Evolutionary conservation across 768 basidiomycete species (phyloP), one percentile per base, ranked within the genome.

Genomic region (Agrocybe pediades): DNA sequence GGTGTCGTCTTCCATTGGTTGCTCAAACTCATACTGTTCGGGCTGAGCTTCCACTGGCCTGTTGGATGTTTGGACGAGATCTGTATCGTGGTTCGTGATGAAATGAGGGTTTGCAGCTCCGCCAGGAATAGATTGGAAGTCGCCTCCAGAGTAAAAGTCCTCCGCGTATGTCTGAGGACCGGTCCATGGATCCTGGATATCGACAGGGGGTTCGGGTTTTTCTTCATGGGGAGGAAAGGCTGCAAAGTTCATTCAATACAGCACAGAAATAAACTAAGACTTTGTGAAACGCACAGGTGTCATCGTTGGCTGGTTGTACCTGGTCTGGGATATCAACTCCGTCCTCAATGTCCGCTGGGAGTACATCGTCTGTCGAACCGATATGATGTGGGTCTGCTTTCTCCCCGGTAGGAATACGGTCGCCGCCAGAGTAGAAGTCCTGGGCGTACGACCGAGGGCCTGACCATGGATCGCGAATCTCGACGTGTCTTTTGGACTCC

Each of bases 101-200:
- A 15, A 36, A 36, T 36, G 33, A 36, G 33, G 33, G n/a, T 36
- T 36, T 15, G 33, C 13, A 5, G n/a, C 11, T 36, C 33, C 33
- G 11, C 49, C 56, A 13, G 49, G 61, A 17, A 46, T n/a, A 9
- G 27, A 41, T 19, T 55, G 57, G 13, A 56, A 57, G 46, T 68
- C 65, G n/a, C 71, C 71, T 19, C 66, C 64, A 21, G 71, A 60
- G 52, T 71, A 74, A 36, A 65, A 73, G 53, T 74, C 74, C 59
- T 76, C 66, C 1, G 74, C 73, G 54, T 69, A 72, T 6, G 56
- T 69, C 46, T 62, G 59, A 2, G 71, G 68, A 13, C 68, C 70
- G 41, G 41, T 53, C 73, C 74, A 74, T 33, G 68, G 71, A 58
- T 73, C 69, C 9, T 60, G 66, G 11, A 74, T 60, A 23, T 72